Percentiles rank a stretch among this genome's conserved stretches.
These are phyloP conservation scores for Alternaria tenuissima DNA, from an alignment of 2,329 filamentous ascomycete species.

Conservation along the genomic window DNA sequence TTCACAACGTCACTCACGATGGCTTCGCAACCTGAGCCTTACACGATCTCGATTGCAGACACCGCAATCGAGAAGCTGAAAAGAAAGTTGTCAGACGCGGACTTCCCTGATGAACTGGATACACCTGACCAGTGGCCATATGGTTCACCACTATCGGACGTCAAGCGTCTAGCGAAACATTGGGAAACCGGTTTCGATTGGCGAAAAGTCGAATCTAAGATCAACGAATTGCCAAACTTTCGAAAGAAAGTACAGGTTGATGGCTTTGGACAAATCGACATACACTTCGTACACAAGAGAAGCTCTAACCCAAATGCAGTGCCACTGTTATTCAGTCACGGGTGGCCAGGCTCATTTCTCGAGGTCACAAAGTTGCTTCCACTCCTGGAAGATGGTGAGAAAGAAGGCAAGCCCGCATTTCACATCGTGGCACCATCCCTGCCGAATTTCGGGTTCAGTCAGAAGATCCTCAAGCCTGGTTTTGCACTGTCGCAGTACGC, in stretches of 20 bases:
- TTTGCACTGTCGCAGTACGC: constrained; percentile 69
- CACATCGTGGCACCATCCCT: constrained; percentile 63
- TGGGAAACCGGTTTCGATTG: constrained; percentile 69
- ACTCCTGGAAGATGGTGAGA: constrained; percentile 46
- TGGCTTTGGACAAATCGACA: constrained; percentile 66
- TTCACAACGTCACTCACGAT: constrained; percentile 1
- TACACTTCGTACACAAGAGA: constrained; percentile 71
- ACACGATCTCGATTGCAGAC: constrained; percentile 47
- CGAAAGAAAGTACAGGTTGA: constrained; percentile 62
- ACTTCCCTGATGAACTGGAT: constrained; percentile 65
- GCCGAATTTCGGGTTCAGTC: constrained; percentile 66
- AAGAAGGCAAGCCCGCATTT: constrained; percentile 57
- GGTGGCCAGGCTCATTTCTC: constrained; percentile 75
- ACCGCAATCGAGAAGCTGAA: constrained; percentile 62
- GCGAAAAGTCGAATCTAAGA: constrained; percentile 64
- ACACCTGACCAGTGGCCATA: constrained; percentile 61
- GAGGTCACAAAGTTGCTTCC: constrained; percentile 70
- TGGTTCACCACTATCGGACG: constrained; percentile 66
- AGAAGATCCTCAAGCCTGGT: constrained; percentile 60
- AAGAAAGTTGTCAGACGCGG: constrained; percentile 62
- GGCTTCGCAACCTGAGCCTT: constrained; percentile 29
- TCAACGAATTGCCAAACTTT: constrained; percentile 71
- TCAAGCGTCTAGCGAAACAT: constrained; percentile 65
- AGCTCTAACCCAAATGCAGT: constrained; percentile 63
- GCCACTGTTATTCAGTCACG: constrained; percentile 73